Conservation (phyloP, 495 filamentous ascomycete genomes). For the Hypoxylon crocopeplum region DNA sequence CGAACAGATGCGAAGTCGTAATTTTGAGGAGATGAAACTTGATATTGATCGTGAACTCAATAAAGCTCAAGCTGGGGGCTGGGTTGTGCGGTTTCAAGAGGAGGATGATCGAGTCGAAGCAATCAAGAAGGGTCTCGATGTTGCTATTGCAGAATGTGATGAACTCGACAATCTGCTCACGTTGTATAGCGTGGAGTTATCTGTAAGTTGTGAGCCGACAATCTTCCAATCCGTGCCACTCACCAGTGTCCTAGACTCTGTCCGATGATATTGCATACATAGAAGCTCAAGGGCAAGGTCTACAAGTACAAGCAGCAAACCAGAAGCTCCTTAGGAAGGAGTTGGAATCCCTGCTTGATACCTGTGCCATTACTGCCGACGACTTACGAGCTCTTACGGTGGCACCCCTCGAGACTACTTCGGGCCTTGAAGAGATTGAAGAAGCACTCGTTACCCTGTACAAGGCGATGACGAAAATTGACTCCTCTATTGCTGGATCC, state of each 20-base stretch:
- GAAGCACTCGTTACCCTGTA: slow-evolving; percentile 78
- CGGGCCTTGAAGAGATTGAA: slow-evolving; percentile 79
- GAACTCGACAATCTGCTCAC: slow-evolving; percentile 93
- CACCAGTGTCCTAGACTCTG: slow-evolving; percentile 69
- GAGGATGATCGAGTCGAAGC: slow-evolving; percentile 87
- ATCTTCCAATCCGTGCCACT: slow-evolving; percentile 31
- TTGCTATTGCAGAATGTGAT: slow-evolving; percentile 90
- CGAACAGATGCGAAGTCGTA: slow-evolving; percentile 69
- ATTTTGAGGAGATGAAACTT: slow-evolving; percentile 80
- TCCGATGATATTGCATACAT: slow-evolving; percentile 96
- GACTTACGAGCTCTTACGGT: slow-evolving; percentile 76
- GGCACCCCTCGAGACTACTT: slow-evolving; percentile 72
- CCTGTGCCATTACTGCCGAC: slow-evolving; percentile 79
- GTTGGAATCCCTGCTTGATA: slow-evolving; percentile 79
- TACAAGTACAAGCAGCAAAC: slow-evolving; percentile 96
- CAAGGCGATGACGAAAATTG: slow-evolving; percentile 94
- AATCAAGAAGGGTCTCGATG: slow-evolving; percentile 83
- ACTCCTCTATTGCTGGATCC: slow-evolving; percentile 71
- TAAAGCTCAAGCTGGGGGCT: slow-evolving; percentile 89
- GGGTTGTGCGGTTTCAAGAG: slow-evolving; percentile 86
- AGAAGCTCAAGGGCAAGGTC: slow-evolving; percentile 93
- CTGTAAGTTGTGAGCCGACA: slow-evolving; percentile 64
- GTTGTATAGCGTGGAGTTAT: slow-evolving; percentile 90
- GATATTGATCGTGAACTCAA: slow-evolving; percentile 87
- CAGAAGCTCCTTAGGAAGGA: slow-evolving; percentile 93